These are phyloP conservation scores for Neurospora sp. DNA, from an alignment of 495 filamentous ascomycete species.

Conservation along the genomic window DNA sequence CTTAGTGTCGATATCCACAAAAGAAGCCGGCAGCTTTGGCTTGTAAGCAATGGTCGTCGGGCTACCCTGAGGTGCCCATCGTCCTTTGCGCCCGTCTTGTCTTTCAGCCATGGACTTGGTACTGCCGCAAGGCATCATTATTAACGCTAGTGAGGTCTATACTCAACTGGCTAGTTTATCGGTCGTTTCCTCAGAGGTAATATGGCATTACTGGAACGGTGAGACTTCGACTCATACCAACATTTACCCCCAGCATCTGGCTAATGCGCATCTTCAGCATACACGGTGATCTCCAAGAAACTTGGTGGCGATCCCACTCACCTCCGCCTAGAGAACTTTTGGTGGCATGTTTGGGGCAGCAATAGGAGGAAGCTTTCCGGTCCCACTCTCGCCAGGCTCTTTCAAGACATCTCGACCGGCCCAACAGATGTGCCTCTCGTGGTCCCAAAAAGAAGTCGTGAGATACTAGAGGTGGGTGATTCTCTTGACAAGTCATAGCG, in stretches of 20 bases:
- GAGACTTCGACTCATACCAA: slow-evolving; percentile 7
- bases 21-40: neutral
- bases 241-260: neutral
- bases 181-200: slow-evolving; percentile 36
- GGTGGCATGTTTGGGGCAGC: slow-evolving; percentile 49
- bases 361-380: slow-evolving; percentile 35
- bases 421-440: slow-evolving; percentile 38
- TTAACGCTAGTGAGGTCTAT: slow-evolving; percentile 34
- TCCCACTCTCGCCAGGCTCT: slow-evolving; percentile 35
- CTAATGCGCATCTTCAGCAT: slow-evolving; percentile 29
- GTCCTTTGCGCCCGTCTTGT: neutral
- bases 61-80: neutral
- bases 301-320: slow-evolving; percentile 40
- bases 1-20: neutral
- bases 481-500: neutral
- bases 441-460: slow-evolving; percentile 33
- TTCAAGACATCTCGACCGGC: slow-evolving; percentile 38
- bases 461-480: slow-evolving; percentile 28
- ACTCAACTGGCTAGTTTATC: slow-evolving; percentile 38
- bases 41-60: neutral
- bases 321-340: slow-evolving; percentile 44
- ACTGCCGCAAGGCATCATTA: slow-evolving; percentile 32
- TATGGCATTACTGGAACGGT: slow-evolving; percentile 43
- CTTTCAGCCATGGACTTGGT: slow-evolving; percentile 4
- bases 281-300: slow-evolving; percentile 40